Evolutionary conservation across 106 monocot species (phyloP).

Genomic region (Amphibolis antarctica): DNA sequence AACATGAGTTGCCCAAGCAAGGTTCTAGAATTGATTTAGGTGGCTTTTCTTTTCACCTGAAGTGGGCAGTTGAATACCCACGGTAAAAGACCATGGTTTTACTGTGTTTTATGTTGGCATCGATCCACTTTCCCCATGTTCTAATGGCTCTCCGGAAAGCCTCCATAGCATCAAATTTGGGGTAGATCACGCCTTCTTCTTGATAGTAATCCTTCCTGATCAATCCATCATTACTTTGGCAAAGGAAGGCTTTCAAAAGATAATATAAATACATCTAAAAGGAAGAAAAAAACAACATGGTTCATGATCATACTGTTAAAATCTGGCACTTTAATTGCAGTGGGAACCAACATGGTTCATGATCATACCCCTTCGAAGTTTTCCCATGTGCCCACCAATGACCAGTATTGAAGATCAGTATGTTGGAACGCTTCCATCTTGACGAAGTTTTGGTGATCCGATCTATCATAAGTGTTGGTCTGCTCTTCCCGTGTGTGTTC

Average conservation of each 20-base stretch:
- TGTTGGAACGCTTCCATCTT: conserved; percentile 77
- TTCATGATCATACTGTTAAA: background rate
- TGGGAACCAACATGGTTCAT: too few relatives aligned
- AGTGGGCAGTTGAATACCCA: conserved; percentile 91
- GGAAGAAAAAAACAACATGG: background rate
- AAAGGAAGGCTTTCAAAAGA: too few relatives aligned
- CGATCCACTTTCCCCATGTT: conserved; percentile 94
- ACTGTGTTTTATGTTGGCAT: conserved; percentile 46
- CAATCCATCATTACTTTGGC: too few relatives aligned
- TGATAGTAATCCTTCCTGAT: conserved; percentile 75
- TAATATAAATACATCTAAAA: background rate
- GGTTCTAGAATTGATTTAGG: background rate
- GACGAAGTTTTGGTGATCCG: conserved; percentile 65
- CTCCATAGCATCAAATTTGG: conserved; percentile 64
- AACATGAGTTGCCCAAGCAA: background rate
- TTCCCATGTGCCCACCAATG: conserved; percentile 99
- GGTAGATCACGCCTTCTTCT: conserved; percentile 63
- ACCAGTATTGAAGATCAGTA: conserved; percentile 88
- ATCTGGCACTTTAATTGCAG: background rate
- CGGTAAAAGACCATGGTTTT: conserved; percentile 66
- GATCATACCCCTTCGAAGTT: conserved; percentile 69
- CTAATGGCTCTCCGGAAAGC: conserved; percentile 65
- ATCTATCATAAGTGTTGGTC: conserved; percentile 68
- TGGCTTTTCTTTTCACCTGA: conserved; percentile 36
- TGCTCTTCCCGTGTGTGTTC: conserved; percentile 45